These are phyloP conservation scores for Termitomyces sp. DNA, from an alignment of 768 basidiomycete genomes.

Conservation along the genomic window DNA sequence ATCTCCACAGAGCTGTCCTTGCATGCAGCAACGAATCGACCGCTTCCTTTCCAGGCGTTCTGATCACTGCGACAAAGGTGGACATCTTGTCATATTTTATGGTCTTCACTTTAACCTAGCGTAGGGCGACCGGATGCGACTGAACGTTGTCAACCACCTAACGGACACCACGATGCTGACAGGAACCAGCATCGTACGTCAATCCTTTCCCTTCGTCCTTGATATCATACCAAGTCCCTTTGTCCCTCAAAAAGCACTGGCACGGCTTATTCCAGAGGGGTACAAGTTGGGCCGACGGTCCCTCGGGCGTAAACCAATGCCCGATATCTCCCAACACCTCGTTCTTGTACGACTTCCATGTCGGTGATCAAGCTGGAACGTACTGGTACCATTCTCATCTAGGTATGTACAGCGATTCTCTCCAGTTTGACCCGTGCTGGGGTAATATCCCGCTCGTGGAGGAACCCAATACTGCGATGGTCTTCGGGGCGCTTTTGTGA, in stretches of 20 bases:
- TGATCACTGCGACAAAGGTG: background rate
- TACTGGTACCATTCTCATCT: constrained; percentile 6
- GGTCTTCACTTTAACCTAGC: background rate
- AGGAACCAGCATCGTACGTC: constrained; percentile 1
- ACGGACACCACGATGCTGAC: constrained; percentile 2
- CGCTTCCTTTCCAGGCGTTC: background rate
- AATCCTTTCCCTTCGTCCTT: background rate
- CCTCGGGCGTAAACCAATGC: background rate
- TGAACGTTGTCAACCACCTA: background rate
- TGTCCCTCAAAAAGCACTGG: background rate
- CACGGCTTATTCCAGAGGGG: constrained; percentile 1
- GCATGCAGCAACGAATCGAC: background rate
- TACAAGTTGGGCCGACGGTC: constrained; percentile 1
- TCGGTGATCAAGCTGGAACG: background rate
- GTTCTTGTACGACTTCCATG: background rate
- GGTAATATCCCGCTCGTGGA: background rate
- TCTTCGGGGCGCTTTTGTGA: background rate
- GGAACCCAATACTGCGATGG: constrained; percentile 6
- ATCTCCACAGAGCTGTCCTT: background rate
- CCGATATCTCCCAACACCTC: background rate
- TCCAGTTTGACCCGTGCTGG: too few relatives aligned
- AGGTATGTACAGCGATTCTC: background rate
- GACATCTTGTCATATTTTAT: too few relatives aligned
- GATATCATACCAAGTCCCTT: background rate
- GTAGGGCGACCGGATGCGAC: background rate